Evolutionary conservation across 2,329 filamentous ascomycete genomes (phyloP).

Genomic region (Sphaerostilbella broomeana): DNA sequence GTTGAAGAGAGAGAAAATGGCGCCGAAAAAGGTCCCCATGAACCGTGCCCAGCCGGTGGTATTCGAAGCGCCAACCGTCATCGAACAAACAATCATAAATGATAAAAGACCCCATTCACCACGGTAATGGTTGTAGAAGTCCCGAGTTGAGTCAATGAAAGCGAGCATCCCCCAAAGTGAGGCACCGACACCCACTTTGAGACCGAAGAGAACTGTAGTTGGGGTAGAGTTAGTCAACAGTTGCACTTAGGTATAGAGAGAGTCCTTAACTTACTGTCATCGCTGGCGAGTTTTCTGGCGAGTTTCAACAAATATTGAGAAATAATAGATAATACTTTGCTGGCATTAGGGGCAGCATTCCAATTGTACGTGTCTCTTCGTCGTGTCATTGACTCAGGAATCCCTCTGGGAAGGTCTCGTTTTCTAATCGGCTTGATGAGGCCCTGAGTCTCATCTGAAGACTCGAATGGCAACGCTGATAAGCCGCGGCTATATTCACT

Average conservation of each 20-base stretch:
- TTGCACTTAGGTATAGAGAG: neutral
- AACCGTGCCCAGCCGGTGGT: slow-evolving; percentile 80
- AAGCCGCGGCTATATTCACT: slow-evolving; percentile 3
- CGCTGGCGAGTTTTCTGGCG: slow-evolving; percentile 37
- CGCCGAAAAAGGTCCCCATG: slow-evolving; percentile 73
- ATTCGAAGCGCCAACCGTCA: slow-evolving; percentile 90
- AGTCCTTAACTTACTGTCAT: slow-evolving; percentile 36
- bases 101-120: slow-evolving; percentile 93
- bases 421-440: slow-evolving; percentile 37
- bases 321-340: slow-evolving; percentile 31
- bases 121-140: slow-evolving; percentile 73
- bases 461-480: slow-evolving; percentile 18
- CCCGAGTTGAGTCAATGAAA: slow-evolving; percentile 67
- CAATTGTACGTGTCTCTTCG: slow-evolving; percentile 43
- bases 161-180: slow-evolving; percentile 76
- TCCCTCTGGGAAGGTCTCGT: slow-evolving; percentile 42
- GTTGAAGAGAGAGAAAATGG: slow-evolving; percentile 61
- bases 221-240: slow-evolving; percentile 3
- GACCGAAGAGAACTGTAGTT: slow-evolving; percentile 58
- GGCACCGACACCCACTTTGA: slow-evolving; percentile 84
- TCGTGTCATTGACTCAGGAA: slow-evolving; percentile 41
- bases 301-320: slow-evolving; percentile 38
- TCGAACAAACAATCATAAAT: slow-evolving; percentile 92
- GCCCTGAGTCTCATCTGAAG: slow-evolving; percentile 28
- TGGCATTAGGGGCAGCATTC: slow-evolving; percentile 39